These are phyloP conservation scores for Salinomyces thailandicus DNA, from an alignment of 2,329 filamentous ascomycete species.

Conservation along the genomic window DNA sequence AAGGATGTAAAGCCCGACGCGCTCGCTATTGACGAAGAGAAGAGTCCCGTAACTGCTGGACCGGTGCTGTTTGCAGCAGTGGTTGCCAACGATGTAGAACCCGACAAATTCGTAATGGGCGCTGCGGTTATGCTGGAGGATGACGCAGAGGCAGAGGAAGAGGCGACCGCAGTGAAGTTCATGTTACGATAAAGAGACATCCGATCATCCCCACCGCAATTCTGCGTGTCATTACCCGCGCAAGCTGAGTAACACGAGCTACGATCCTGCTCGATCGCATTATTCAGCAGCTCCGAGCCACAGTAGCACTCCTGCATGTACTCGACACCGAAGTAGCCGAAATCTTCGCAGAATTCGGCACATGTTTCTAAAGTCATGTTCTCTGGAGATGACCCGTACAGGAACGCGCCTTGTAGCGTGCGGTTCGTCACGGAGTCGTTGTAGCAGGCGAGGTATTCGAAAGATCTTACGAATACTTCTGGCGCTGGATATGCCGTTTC, in stretches of 20 bases:
- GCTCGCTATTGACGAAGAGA: too few species aligned
- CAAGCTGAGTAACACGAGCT: slow-evolving; percentile 17
- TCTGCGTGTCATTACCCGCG: slow-evolving; percentile 17
- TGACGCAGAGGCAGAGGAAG: background rate
- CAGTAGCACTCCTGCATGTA: slow-evolving; percentile 24
- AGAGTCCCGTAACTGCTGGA: background rate
- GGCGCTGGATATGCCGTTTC: background rate
- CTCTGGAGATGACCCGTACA: slow-evolving; percentile 1
- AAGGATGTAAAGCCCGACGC: background rate
- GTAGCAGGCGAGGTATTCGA: slow-evolving; percentile 8
- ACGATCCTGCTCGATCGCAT: slow-evolving; percentile 9
- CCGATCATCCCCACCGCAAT: slow-evolving; percentile 17
- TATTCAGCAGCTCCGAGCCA: slow-evolving; percentile 8
- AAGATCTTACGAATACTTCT: slow-evolving; percentile 1
- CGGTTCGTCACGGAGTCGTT: slow-evolving; percentile 4
- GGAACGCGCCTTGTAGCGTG: slow-evolving; percentile 1
- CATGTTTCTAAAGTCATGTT: slow-evolving; percentile 5
- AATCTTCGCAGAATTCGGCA: slow-evolving; percentile 6
- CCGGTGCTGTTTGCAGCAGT: background rate
- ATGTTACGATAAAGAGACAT: slow-evolving; percentile 16
- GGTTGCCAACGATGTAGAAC: background rate
- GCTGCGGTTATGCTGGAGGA: background rate
- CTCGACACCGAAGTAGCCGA: slow-evolving; percentile 13
- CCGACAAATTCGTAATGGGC: background rate
- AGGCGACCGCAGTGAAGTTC: slow-evolving; percentile 1